Conservation (phyloP, 176 grass and related monocot genomes). For the Carex parvula region DNA sequence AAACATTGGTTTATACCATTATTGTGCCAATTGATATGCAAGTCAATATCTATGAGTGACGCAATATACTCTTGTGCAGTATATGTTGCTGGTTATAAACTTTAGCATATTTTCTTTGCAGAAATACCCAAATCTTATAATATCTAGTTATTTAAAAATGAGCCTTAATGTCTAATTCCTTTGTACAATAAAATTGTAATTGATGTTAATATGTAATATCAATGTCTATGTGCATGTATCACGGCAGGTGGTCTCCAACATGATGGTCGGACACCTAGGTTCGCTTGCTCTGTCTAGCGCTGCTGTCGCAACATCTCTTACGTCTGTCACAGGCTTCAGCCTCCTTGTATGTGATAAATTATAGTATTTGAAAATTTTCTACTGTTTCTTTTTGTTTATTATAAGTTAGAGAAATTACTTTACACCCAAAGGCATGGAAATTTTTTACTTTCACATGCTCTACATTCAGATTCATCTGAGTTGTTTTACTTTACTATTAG, state of each 20-base stretch:
- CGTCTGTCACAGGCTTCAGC: constrained; percentile 82
- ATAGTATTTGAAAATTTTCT: neutral
- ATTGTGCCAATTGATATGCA: neutral
- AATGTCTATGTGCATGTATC: constrained; percentile 28
- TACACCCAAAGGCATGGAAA: neutral
- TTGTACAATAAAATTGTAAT: neutral
- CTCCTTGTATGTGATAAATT: constrained; percentile 56
- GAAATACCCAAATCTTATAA: neutral
- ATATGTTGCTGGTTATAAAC: neutral
- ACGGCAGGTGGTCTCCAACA: constrained; percentile 84
- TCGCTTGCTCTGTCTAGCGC: constrained; percentile 64
- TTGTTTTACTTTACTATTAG: neutral
- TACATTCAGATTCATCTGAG: neutral
- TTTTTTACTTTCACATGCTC: neutral
- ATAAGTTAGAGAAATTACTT: neutral
- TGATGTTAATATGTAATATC: neutral
- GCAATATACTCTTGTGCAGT: neutral
- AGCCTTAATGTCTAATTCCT: neutral
- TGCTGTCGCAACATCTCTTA: constrained; percentile 79
- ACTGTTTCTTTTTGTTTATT: neutral
- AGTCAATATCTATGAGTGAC: neutral
- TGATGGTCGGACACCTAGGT: constrained; percentile 94
- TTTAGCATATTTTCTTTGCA: neutral
- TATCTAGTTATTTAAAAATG: neutral
- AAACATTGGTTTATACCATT: neutral